Percentiles rank a stretch among this genome's conserved stretches.
Conservation (phyloP, 2,329 filamentous ascomycete species). For the Phoma sp. region DNA sequence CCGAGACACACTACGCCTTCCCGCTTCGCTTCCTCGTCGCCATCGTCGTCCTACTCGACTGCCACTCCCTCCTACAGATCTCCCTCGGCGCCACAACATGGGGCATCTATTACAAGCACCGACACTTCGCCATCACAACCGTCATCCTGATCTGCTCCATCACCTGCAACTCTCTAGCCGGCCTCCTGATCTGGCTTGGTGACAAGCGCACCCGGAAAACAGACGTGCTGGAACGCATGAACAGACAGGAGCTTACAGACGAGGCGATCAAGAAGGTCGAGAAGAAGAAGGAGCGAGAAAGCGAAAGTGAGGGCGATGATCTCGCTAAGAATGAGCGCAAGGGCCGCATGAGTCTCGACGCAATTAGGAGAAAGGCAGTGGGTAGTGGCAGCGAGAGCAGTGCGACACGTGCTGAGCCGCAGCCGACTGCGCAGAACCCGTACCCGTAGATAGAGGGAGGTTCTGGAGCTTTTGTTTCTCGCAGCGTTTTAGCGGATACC, state of each 20-base stretch:
- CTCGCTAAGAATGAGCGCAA: conserved; percentile 23
- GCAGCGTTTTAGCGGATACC: background rate
- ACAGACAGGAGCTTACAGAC: conserved; percentile 75
- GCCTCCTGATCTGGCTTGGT: conserved; percentile 76
- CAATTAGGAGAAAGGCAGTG: conserved; percentile 14
- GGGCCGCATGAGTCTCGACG: conserved; percentile 26
- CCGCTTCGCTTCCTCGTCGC: conserved; percentile 75
- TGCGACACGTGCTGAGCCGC: conserved; percentile 19
- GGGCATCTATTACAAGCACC: conserved; percentile 73
- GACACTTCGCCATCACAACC: conserved; percentile 76
- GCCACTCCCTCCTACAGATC: conserved; percentile 80
- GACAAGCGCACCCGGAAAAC: conserved; percentile 82
- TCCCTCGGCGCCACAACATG: conserved; percentile 79
- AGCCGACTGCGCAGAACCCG: conserved; percentile 13
- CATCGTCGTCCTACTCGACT: conserved; percentile 79
- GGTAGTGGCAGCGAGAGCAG: conserved; percentile 19
- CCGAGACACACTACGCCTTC: conserved; percentile 79
- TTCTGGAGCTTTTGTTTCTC: background rate
- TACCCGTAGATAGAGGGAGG: conserved; percentile 2
- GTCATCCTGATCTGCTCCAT: conserved; percentile 82
- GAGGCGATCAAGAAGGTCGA: conserved; percentile 65
- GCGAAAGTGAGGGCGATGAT: conserved; percentile 40
- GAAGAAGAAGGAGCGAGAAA: conserved; percentile 49
- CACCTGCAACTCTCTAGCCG: conserved; percentile 76
- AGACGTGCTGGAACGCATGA: conserved; percentile 78